Conservation (phyloP, 495 filamentous ascomycete genomes). For the Parachaetomium inaequale region DNA sequence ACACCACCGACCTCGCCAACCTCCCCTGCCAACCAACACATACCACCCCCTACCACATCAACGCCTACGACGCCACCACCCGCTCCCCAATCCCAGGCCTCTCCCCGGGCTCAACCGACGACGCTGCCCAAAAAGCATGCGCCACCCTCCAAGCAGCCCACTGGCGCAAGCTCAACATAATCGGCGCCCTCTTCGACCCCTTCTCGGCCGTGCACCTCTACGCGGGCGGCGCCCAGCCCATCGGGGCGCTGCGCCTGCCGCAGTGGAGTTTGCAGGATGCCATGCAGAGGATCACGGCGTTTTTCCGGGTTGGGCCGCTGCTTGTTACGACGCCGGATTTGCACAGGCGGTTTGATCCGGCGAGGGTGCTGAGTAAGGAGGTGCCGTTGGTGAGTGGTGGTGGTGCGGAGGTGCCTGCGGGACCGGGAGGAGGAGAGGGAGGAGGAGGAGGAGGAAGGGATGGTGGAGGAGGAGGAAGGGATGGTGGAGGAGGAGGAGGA, state of each 20-base stretch:
- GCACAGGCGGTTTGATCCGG: not conserved
- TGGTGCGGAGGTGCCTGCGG: too few relatives aligned
- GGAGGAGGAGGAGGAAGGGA: too few relatives aligned
- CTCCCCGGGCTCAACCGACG: not conserved
- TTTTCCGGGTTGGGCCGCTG: slow-evolving; percentile 46
- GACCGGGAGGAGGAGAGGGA: too few relatives aligned
- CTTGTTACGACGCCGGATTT: slow-evolving; percentile 24
- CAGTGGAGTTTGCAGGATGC: slow-evolving; percentile 42
- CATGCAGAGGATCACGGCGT: slow-evolving; percentile 43
- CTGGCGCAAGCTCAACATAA: not conserved
- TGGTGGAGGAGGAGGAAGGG: too few relatives aligned
- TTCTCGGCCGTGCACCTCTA: not conserved
- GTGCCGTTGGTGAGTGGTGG: too few relatives aligned
- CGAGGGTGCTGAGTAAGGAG: not conserved
- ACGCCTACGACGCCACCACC: not conserved
- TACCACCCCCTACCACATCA: not conserved
- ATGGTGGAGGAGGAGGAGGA: too few relatives aligned
- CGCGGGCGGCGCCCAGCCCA: not conserved
- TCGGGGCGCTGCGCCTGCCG: not conserved
- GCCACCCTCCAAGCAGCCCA: not conserved
- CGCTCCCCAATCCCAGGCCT: not conserved
- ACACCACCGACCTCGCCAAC: not conserved
- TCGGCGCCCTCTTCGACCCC: not conserved
- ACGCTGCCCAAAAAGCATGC: not conserved
- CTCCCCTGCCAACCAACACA: not conserved